Base-by-base conservation (phyloP, 2,329 filamentous ascomycete genomes). In the Anthostomella pinea region DNA sequence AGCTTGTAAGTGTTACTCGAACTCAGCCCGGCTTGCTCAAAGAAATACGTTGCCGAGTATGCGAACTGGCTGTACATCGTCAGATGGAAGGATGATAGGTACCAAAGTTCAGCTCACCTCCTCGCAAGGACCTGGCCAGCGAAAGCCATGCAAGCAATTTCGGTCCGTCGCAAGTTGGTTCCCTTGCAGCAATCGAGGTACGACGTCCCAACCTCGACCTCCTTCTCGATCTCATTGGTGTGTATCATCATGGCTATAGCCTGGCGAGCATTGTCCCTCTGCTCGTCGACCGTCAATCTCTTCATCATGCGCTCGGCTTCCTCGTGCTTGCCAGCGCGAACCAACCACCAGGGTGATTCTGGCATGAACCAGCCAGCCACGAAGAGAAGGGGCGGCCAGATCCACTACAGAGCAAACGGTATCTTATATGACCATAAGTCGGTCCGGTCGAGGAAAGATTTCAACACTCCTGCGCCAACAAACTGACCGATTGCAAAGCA, bases 401-500 rank as follows among this genome's bases (percentile, higher is more conserved):
- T 40, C 66, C 66, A 69, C 48, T 68, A 63, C 3, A 67, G 30
- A 0, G 54, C 64, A 33, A 63, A 69, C 3, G 65, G 64, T 10
- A 49, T 64, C 6, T 60, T 53, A 35, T 63, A 68, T 2, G 55
- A 55, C 63, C 61, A 66, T 29, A 66, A 33, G 7, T 54, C 52
- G 1, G 45, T 43, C n/a, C 52, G 43, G 15, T 51, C 33, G 4
- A 63, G 29, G 5, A 68, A 48, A 3, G 48, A 58, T 20, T 54
- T 51, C n/a, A 65, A 52, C 11, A 67, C 59, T 0, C 59, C 61
- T 2, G 60, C 55, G 4, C 57, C 54, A 16, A 66, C 50, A 19
- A 69, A 43, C 39, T 67, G 62, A 6, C 66, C 67, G n/a, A 66
- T 57, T 6, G 61, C 58, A 58, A 64, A 69, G 38, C 65, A 69